phyloP scores from a whole-genome alignment of 306 rosid species.

The Dryas octopetala region DNA sequence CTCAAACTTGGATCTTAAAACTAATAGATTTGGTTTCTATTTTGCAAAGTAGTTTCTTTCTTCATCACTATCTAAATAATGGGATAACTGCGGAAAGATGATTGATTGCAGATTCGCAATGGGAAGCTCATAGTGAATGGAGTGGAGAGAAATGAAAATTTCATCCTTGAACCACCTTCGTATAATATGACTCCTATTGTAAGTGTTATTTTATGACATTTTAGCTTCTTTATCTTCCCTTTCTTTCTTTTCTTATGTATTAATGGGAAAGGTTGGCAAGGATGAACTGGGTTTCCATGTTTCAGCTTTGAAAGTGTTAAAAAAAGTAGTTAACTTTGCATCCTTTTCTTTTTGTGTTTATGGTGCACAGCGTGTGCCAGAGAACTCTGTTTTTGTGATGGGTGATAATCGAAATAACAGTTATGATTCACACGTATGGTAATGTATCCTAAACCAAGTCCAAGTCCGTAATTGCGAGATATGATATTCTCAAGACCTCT shows the following conservation, averaged over 20 bases:
- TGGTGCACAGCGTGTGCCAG: constrained; percentile 71
- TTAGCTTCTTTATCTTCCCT: not conserved
- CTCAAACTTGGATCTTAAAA: not conserved
- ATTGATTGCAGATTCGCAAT: constrained; percentile 66
- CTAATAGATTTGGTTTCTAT: not conserved
- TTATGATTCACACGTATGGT: constrained; percentile 98
- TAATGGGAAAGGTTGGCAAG: not conserved
- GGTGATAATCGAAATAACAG: constrained; percentile 99
- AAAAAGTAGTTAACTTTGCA: too few relatives aligned
- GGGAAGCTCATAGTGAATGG: constrained; percentile 92
- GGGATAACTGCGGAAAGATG: constrained; percentile 9
- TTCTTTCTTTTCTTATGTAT: not conserved
- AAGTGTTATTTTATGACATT: constrained; percentile 33
- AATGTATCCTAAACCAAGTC: constrained; percentile 25
- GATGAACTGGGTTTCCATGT: constrained; percentile 7
- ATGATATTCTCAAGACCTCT: not conserved
- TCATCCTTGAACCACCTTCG: constrained; percentile 72
- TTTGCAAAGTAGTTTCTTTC: not conserved
- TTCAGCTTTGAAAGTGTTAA: not conserved
- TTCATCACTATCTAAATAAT: not conserved
- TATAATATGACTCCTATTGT: constrained; percentile 83
- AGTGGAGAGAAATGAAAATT: constrained; percentile 82
- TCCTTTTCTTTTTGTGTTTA: constrained; percentile 10
- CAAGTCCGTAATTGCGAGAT: too few relatives aligned
- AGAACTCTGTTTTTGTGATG: constrained; percentile 88